phyloP scores from a whole-genome alignment of 1,284 basidiomycete genomes.

The Singerocomus inundabilis region DNA sequence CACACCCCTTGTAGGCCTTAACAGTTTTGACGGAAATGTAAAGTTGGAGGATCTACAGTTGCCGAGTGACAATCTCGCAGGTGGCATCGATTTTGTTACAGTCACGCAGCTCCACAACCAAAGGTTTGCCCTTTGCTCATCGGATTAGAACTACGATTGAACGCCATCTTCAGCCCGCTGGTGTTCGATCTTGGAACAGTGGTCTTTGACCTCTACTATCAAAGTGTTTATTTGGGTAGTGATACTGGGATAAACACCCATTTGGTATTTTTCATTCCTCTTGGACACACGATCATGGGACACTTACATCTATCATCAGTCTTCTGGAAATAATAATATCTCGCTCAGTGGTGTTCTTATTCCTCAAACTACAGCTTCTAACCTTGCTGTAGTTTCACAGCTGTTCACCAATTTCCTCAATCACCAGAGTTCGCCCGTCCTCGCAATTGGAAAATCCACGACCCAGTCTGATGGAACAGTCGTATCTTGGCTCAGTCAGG shows the following conservation, averaged over 20 bases:
- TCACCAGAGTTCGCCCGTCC: constrained; percentile 55
- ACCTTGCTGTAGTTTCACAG: constrained; percentile 55
- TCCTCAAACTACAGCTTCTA: constrained; percentile 48
- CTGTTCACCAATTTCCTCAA: constrained; percentile 79
- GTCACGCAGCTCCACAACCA: constrained; percentile 61
- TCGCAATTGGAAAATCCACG: constrained; percentile 60
- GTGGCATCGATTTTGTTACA: constrained; percentile 68
- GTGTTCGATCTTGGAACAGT: constrained; percentile 68
- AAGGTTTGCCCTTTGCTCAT: constrained; percentile 40
- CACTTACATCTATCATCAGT: constrained; percentile 32
- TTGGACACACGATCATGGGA: neutral
- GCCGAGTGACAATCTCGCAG: constrained; percentile 67
- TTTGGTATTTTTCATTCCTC: constrained; percentile 41
- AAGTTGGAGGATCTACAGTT: constrained; percentile 63
- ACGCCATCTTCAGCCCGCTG: constrained; percentile 54
- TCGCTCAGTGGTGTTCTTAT: constrained; percentile 60
- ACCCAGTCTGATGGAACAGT: constrained; percentile 52
- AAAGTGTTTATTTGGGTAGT: constrained; percentile 58
- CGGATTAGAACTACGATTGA: neutral
- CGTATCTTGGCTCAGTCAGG: constrained; percentile 69
- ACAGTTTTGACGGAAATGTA: constrained; percentile 63
- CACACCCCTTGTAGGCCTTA: constrained; percentile 46
- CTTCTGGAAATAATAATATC: constrained; percentile 59
- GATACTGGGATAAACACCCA: constrained; percentile 51
- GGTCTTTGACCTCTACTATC: constrained; percentile 63